These are phyloP conservation scores for Phellinidium pouzarii DNA, from an alignment of 1,284 basidiomycete genomes.

Conservation along the genomic window DNA sequence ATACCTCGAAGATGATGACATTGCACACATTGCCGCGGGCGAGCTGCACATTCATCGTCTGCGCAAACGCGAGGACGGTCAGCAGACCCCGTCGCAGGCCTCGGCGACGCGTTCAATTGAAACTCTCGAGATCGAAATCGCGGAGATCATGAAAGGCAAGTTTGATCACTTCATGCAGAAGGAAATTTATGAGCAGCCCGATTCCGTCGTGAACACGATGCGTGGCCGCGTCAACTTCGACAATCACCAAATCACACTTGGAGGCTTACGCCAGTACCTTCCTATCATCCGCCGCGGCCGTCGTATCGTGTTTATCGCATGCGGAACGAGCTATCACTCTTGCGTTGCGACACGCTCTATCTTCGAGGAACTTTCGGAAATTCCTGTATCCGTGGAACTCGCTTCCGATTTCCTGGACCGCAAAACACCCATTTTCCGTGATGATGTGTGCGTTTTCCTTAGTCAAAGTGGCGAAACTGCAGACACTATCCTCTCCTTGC, in stretches of 20 bases:
- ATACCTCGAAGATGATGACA: conserved; percentile 98
- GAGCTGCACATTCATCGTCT: conserved; percentile 99
- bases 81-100: conserved; percentile 46
- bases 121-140: conserved; percentile 97
- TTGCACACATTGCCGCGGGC: conserved; percentile 95
- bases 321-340: conserved; percentile 97
- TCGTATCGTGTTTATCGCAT: conserved; percentile 95
- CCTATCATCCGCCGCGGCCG: conserved; percentile 93
- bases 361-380: conserved; percentile 98
- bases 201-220: conserved; percentile 99
- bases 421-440: conserved; percentile 98
- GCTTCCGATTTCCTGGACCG: conserved; percentile 98
- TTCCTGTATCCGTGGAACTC: conserved; percentile 95
- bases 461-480: conserved; percentile 99
- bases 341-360: conserved; percentile 96
- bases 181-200: conserved; percentile 99
- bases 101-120: conserved; percentile 93
- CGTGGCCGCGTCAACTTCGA: conserved; percentile 99
- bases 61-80: conserved; percentile 77
- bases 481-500: conserved; percentile 93
- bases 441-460: conserved; percentile 96
- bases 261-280: conserved; percentile 92
- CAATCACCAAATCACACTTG: conserved; percentile 84
- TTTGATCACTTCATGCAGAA: conserved; percentile 99
- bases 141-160: conserved; percentile 99